Conservation (phyloP, 2,329 filamentous ascomycete genomes). For the Didymella glomerata region DNA sequence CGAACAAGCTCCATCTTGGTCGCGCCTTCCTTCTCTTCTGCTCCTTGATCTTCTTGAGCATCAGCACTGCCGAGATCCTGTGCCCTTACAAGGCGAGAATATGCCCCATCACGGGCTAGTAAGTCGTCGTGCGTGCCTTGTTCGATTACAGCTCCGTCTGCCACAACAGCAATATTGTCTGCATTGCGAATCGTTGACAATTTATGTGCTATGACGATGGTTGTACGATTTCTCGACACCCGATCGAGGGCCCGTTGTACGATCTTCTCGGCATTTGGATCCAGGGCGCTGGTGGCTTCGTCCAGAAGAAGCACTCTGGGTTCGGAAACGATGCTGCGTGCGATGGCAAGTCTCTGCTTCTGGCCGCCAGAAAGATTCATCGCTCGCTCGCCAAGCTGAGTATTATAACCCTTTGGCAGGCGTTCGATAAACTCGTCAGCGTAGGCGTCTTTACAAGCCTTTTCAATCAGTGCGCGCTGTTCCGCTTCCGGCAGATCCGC, state of each 20-base stretch:
- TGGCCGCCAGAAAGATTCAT: constrained; percentile 92
- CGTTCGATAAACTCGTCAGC: constrained; percentile 86
- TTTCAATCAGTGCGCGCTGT: constrained; percentile 73
- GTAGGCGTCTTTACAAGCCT: constrained; percentile 83
- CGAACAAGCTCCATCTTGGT: no score
- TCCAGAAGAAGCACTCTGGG: constrained; percentile 90
- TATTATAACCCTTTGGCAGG: constrained; percentile 78
- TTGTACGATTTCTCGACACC: constrained; percentile 85
- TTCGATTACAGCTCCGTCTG: constrained; percentile 80
- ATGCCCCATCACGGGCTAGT: constrained; percentile 75
- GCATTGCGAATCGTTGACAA: constrained; percentile 92
- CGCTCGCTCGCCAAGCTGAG: constrained; percentile 89
- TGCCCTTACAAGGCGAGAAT: constrained; percentile 72
- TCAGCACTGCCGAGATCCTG: constrained; percentile 43
- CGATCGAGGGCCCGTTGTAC: constrained; percentile 91
- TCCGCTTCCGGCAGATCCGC: constrained; percentile 51
- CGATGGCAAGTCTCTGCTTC: constrained; percentile 95
- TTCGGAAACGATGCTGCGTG: constrained; percentile 85
- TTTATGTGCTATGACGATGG: constrained; percentile 94
- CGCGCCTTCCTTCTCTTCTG: background rate
- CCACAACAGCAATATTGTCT: constrained; percentile 95
- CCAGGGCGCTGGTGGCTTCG: constrained; percentile 83
- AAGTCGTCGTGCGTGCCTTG: constrained; percentile 87
- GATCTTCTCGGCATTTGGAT: constrained; percentile 92
- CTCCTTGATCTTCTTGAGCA: background rate